Conservation (phyloP, 495 filamentous ascomycete species). For the Aspergillus leporis region DNA sequence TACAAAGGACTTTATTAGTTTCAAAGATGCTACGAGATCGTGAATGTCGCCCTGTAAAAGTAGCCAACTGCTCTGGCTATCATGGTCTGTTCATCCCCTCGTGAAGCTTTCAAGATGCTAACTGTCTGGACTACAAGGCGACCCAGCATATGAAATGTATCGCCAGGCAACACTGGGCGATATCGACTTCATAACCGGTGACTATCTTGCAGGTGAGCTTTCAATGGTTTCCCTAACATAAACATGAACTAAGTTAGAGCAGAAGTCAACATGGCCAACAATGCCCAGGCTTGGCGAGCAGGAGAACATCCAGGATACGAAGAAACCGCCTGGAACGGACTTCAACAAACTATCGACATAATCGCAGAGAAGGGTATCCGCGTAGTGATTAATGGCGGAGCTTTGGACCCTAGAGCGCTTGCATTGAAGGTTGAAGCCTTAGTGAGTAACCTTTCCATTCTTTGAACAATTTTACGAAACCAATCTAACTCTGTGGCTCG, state of each 20-base stretch:
- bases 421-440: conserved; percentile 37
- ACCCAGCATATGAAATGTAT: conserved; percentile 46
- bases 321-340: conserved; percentile 45
- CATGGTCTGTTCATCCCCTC: conserved; percentile 26
- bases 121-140: conserved; percentile 26
- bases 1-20: background rate
- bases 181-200: conserved; percentile 57
- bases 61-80: conserved; percentile 52
- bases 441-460: conserved; percentile 21
- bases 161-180: conserved; percentile 45
- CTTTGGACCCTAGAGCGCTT: conserved; percentile 42
- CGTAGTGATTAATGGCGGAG: conserved; percentile 48
- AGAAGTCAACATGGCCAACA: conserved; percentile 51
- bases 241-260: too few relatives aligned
- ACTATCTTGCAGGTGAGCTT: conserved; percentile 50
- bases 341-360: conserved; percentile 44
- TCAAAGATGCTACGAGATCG: conserved; percentile 15
- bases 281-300: conserved; percentile 37
- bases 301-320: conserved; percentile 44
- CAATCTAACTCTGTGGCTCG: background rate
- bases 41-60: conserved; percentile 37
- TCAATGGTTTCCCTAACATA: too few relatives aligned
- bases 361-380: conserved; percentile 44
- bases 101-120: conserved; percentile 5
- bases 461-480: background rate